A percentile compares a stretch with the other conserved stretches of the same genome.
These are phyloP conservation scores for Begonia loranthoides DNA, from an alignment of 306 rosid genomes.

Conservation along the genomic window DNA sequence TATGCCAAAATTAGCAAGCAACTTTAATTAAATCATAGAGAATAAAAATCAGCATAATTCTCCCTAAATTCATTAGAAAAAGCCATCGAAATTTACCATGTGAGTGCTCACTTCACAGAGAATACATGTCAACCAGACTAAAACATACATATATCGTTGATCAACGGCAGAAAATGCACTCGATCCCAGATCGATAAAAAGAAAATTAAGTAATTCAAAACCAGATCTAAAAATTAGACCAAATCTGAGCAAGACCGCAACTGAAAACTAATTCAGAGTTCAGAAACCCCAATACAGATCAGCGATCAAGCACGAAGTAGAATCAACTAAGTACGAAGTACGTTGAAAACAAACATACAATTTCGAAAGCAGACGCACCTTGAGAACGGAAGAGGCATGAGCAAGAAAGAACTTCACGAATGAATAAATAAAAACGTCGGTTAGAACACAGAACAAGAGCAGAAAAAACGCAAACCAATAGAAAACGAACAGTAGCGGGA, in stretches of 20 bases:
- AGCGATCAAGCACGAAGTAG: neutral
- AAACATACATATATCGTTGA: neutral
- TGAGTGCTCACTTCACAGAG: neutral
- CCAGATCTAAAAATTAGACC: neutral
- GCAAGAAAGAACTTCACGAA: neutral
- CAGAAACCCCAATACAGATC: neutral
- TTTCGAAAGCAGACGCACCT: neutral
- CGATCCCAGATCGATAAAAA: neutral
- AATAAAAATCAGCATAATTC: neutral
- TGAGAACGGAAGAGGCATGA: neutral
- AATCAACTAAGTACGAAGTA: neutral
- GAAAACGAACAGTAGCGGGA: neutral
- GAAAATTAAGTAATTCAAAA: neutral
- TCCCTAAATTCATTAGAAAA: neutral
- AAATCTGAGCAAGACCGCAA: neutral
- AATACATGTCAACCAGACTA: neutral
- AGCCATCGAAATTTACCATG: neutral
- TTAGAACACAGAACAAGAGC: neutral
- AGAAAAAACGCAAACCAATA: neutral
- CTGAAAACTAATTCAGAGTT: neutral
- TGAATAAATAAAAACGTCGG: neutral
- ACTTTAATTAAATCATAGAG: neutral
- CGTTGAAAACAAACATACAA: neutral
- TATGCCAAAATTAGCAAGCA: neutral
- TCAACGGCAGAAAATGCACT: neutral